These are phyloP conservation scores for Penicillium flavigenum DNA, from an alignment of 495 filamentous ascomycete genomes.

Conservation along the genomic window DNA sequence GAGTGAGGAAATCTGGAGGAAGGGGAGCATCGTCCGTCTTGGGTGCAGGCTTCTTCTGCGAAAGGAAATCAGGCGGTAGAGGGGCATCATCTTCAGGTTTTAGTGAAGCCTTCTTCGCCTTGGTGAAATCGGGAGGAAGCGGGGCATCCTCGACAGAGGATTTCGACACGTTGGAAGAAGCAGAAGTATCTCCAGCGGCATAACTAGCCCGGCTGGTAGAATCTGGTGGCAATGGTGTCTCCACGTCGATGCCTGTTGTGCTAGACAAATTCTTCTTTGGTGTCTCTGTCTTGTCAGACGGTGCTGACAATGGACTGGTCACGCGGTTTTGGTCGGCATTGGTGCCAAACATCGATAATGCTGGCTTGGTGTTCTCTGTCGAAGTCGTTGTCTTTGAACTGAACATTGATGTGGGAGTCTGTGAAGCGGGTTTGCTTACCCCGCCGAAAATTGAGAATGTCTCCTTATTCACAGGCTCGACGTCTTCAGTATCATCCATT, in stretches of 20 bases:
- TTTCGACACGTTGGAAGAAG: slow-evolving; percentile 59
- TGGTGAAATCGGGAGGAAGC: slow-evolving; percentile 28
- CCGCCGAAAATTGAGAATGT: slow-evolving; percentile 24
- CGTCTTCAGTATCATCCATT: slow-evolving; percentile 46
- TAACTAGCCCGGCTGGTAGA: slow-evolving; percentile 67
- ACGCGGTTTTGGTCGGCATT: slow-evolving; percentile 24
- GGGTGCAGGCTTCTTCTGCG: slow-evolving; percentile 26
- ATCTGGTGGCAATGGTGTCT: slow-evolving; percentile 74
- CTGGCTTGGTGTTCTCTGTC: slow-evolving; percentile 36
- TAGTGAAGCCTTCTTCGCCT: slow-evolving; percentile 12
- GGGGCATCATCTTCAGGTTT: slow-evolving; percentile 32
- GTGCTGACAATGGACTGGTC: slow-evolving; percentile 34
- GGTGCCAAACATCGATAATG: slow-evolving; percentile 41
- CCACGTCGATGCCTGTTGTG: slow-evolving; percentile 27
- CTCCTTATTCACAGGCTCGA: slow-evolving; percentile 22
- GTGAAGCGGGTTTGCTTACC: slow-evolving; percentile 34
- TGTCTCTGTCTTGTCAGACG: slow-evolving; percentile 41
- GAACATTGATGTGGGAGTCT: slow-evolving; percentile 35
- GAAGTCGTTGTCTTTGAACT: slow-evolving; percentile 36
- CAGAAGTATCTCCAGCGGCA: slow-evolving; percentile 64
- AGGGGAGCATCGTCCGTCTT: slow-evolving; percentile 47
- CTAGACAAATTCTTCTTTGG: slow-evolving; percentile 24
- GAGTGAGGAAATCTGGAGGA: slow-evolving; percentile 30
- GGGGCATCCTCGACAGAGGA: slow-evolving; percentile 48
- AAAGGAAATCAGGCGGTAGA: slow-evolving; percentile 35